Conservation (phyloP, 1,284 basidiomycete species). For the Cryptococcus sp. region DNA sequence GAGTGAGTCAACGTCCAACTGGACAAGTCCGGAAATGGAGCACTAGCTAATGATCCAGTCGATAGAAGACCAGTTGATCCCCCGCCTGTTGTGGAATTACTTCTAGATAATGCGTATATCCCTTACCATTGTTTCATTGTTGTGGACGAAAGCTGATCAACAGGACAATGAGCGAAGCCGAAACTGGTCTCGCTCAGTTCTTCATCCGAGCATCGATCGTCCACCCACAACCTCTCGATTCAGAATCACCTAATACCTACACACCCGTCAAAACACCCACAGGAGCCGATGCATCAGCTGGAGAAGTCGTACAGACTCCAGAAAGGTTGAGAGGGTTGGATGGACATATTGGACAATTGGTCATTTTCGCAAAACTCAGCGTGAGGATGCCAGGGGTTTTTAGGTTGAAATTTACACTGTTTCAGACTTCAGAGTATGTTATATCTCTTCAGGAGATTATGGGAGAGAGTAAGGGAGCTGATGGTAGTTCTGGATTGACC, state of each 20-base stretch:
- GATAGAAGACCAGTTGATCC: slow-evolving; percentile 49
- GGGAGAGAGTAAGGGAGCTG: not conserved
- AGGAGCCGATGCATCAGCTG: slow-evolving; percentile 46
- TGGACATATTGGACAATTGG: slow-evolving; percentile 37
- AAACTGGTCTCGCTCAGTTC: not conserved
- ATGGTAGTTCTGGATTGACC: slow-evolving; percentile 16
- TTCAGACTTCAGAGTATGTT: slow-evolving; percentile 43
- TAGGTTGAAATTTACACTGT: slow-evolving; percentile 45
- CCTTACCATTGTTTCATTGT: no score
- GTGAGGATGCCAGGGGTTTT: slow-evolving; percentile 47
- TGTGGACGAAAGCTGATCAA: not conserved
- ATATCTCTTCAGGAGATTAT: not conserved
- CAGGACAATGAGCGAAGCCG: not conserved
- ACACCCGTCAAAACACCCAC: slow-evolving; percentile 39
- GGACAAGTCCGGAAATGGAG: not conserved
- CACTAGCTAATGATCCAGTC: slow-evolving; percentile 16
- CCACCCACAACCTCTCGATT: slow-evolving; percentile 13
- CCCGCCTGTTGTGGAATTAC: slow-evolving; percentile 45
- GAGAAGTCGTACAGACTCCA: slow-evolving; percentile 46
- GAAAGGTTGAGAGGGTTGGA: slow-evolving; percentile 43
- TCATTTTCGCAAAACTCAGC: slow-evolving; percentile 48
- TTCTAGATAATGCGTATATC: not conserved
- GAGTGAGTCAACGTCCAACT: slow-evolving; percentile 32
- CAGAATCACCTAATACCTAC: slow-evolving; percentile 15
- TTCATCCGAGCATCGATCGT: slow-evolving; percentile 40